These are phyloP conservation scores for Gaertneriomyces semiglobifer DNA, from an alignment of 192 early-diverging fungal species.

Conservation along the genomic window DNA sequence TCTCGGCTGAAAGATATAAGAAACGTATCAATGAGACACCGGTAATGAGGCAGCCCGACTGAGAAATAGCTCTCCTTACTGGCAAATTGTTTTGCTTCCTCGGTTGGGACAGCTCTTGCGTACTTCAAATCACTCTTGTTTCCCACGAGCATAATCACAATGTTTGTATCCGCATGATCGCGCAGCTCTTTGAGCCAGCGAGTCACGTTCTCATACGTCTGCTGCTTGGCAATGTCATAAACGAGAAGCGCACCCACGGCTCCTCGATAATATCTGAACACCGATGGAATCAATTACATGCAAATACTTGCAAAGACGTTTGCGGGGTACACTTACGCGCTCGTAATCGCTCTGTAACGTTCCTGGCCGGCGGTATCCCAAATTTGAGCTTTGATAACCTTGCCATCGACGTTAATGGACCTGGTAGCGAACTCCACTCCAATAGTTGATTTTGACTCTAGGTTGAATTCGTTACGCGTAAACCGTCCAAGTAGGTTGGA, in stretches of 20 bases:
- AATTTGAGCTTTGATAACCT: conserved; percentile 98
- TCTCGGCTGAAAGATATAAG: conserved; percentile 61
- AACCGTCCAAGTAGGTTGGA: conserved; percentile 96
- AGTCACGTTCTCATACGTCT: conserved; percentile 92
- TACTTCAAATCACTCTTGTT: conserved; percentile 94
- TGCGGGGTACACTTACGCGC: conserved; percentile 39
- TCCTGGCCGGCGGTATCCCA: conserved; percentile 97
- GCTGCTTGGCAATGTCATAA: conserved; percentile 96
- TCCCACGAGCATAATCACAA: conserved; percentile 98
- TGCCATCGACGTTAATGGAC: conserved; percentile 92
- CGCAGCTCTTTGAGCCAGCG: conserved; percentile 98
- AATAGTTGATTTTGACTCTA: conserved; percentile 98
- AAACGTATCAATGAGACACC: neutral
- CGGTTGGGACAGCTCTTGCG: conserved; percentile 91
- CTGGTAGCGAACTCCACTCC: conserved; percentile 98
- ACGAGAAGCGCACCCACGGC: conserved; percentile 96
- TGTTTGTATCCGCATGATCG: conserved; percentile 98
- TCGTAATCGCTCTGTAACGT: conserved; percentile 53
- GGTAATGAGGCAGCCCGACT: neutral
- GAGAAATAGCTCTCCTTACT: conserved; percentile 40
- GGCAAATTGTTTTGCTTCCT: conserved; percentile 97
- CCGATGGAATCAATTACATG: neutral
- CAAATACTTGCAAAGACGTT: neutral
- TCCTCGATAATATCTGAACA: conserved; percentile 85
- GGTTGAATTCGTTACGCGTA: conserved; percentile 96